phyloP scores from a whole-genome alignment of 2,329 filamentous ascomycete species.

The Colletotrichum destructivum region DNA sequence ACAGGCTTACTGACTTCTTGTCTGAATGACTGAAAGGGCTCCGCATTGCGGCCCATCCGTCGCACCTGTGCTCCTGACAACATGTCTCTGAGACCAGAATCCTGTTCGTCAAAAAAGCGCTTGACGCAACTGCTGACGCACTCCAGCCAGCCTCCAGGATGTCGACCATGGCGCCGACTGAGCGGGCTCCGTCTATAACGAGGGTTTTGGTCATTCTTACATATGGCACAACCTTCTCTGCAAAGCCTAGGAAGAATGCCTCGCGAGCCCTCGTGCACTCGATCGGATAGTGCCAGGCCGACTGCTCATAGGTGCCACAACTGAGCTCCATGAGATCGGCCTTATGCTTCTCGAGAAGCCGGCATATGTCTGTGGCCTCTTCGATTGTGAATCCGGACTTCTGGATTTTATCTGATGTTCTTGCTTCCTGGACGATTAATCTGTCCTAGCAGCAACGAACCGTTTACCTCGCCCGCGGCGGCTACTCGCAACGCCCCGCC shows the following conservation, averaged over 20 bases:
- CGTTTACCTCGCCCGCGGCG: conserved; percentile 48
- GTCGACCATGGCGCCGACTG: conserved; percentile 69
- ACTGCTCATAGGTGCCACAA: conserved; percentile 71
- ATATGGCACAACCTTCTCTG: conserved; percentile 63
- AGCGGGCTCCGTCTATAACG: conserved; percentile 71
- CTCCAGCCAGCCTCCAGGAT: conserved; percentile 68
- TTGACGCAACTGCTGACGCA: conserved; percentile 51
- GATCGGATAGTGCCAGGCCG: conserved; percentile 65
- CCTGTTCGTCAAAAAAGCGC: conserved; percentile 1
- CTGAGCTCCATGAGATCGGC: conserved; percentile 73
- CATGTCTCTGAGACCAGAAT: neutral
- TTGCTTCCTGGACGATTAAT: conserved; percentile 75
- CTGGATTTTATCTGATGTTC: conserved; percentile 68
- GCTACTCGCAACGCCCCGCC: conserved; percentile 69
- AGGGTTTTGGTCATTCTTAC: conserved; percentile 65
- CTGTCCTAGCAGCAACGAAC: conserved; percentile 71
- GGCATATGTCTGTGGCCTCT: conserved; percentile 64
- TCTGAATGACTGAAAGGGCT: conserved; percentile 8
- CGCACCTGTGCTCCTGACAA: conserved; percentile 10
- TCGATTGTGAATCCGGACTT: conserved; percentile 64
- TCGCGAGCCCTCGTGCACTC: conserved; percentile 70
- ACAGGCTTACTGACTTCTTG: neutral
- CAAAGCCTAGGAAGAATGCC: conserved; percentile 73
- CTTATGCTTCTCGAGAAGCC: conserved; percentile 61
- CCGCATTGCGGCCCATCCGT: neutral